phyloP scores from a whole-genome alignment of 371 early-diverging fungal genomes.

The Apophysomyces ossiformis region DNA sequence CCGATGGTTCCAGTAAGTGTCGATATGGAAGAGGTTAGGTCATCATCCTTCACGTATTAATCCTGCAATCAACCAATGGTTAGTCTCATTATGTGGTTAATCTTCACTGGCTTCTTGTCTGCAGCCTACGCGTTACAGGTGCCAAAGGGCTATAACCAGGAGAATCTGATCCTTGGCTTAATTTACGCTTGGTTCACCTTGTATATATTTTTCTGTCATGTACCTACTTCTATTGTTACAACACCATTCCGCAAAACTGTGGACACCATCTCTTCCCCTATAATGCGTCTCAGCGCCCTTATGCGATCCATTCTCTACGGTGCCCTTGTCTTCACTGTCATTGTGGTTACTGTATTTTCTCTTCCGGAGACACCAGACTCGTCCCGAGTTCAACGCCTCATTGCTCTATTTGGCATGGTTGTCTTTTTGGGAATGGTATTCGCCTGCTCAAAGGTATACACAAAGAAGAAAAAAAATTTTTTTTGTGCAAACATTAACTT shows the following conservation, averaged over 20 bases:
- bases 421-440: conserved; percentile 62
- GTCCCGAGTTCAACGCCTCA: conserved; percentile 70
- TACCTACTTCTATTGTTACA: conserved; percentile 35
- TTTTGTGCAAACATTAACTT: conserved; percentile 9
- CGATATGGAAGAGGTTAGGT: neutral
- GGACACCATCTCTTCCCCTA: conserved; percentile 23
- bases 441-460: conserved; percentile 58
- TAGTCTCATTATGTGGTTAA: conserved; percentile 29
- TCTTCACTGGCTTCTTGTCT: conserved; percentile 29
- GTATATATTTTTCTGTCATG: conserved; percentile 33
- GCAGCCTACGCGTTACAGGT: conserved; percentile 34
- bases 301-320: conserved; percentile 30
- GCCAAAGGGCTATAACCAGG: conserved; percentile 39
- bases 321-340: conserved; percentile 47
- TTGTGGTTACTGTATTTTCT: conserved; percentile 66
- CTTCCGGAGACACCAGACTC: conserved; percentile 57
- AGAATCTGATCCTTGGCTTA: conserved; percentile 33
- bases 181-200: conserved; percentile 27
- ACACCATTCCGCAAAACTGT: conserved; percentile 25
- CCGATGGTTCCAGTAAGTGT: neutral
- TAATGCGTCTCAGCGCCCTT: conserved; percentile 22
- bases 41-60: neutral
- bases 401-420: conserved; percentile 77
- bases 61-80: neutral
- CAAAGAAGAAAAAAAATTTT: neutral